Evolutionary conservation across 1,139 yeast genomes (phyloP), one percentile per base, ranked within the genome.

Genomic region (Yamadazyma aaseri): DNA sequence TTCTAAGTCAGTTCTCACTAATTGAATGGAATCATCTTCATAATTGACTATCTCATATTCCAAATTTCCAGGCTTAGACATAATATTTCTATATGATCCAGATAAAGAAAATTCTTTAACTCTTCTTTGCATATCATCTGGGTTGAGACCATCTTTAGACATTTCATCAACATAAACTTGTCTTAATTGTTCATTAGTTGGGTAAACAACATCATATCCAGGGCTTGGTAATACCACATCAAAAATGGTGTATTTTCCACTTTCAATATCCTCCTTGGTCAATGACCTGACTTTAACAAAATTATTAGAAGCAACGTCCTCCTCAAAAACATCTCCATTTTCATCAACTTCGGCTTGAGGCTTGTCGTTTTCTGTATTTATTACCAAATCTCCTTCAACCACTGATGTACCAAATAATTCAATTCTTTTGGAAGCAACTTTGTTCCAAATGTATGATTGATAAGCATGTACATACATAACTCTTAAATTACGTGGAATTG

Each of bases 381-480:
- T 76, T 15, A 90, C 87, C 46, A 94, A 69, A 55, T 94, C 99
- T 16, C 98, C 99, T 28, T 68, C 82, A 35, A 84, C 81, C 17
- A 85, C 77, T 20, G 72, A 59, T 42, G 77, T 53, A 1, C 97
- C 97, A 59, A 73, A 82, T 38, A 80, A 56, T 48, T 76, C 79
- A 34, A 89, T 68, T 54, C 98, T 73, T 48, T 76, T 78, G 36
- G 95, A 83, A 0, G 90, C 94, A 15, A 83, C 95, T 38, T 71
- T 56, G 53, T 94, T 94, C 99, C 98, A 94, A 27, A 94, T 76
- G 51, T 82, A 92, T 42, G 97, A 87, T 61, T 94, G 98, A 56
- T 94, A 94, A 2, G 98, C 96, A 61, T 94, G 99, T 2, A 84
- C 96, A 55, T 94, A 94, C 95, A 94, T 92, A 42, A 89, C 78